Evolutionary conservation across 2,329 filamentous ascomycete genomes (phyloP).

Genomic region (Trichoderma simmonsii): DNA sequence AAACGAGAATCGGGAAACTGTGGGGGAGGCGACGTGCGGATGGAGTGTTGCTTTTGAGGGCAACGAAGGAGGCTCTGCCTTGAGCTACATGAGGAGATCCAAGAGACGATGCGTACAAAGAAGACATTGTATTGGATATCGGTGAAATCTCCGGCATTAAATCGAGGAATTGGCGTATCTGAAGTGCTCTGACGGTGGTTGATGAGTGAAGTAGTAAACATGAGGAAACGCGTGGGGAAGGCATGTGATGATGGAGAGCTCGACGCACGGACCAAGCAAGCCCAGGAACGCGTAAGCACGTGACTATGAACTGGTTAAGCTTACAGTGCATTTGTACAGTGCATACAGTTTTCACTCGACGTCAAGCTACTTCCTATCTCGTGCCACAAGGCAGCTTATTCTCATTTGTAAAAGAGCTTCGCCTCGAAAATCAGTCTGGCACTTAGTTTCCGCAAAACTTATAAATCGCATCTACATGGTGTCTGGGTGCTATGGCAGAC

Average conservation of each 20-base stretch:
- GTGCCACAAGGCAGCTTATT: background rate
- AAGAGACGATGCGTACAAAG: background rate
- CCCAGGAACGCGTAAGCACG: conserved; percentile 17
- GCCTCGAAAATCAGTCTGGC: background rate
- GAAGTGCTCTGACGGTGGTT: conserved; percentile 10
- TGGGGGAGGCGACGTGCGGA: conserved; percentile 70
- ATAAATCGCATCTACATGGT: background rate
- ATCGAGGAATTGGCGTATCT: conserved; percentile 14
- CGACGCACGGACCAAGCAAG: conserved; percentile 6
- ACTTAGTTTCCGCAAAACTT: background rate
- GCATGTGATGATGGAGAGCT: conserved; percentile 2
- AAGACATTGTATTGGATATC: background rate
- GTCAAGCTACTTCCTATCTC: background rate
- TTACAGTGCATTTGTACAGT: background rate
- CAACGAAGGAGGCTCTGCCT: conserved; percentile 45
- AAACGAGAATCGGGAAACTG: conserved; percentile 73
- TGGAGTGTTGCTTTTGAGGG: conserved; percentile 21
- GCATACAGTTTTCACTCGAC: background rate
- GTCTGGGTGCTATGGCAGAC: conserved; percentile 27
- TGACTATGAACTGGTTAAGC: background rate
- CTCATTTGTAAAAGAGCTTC: background rate
- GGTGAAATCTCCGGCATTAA: conserved; percentile 1
- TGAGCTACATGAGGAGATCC: background rate
- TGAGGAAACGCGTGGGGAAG: conserved; percentile 3
- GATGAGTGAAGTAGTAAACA: conserved; percentile 1